Evolutionary conservation across 768 basidiomycete genomes (phyloP).

Genomic region (Leccinum subgranulosum): DNA sequence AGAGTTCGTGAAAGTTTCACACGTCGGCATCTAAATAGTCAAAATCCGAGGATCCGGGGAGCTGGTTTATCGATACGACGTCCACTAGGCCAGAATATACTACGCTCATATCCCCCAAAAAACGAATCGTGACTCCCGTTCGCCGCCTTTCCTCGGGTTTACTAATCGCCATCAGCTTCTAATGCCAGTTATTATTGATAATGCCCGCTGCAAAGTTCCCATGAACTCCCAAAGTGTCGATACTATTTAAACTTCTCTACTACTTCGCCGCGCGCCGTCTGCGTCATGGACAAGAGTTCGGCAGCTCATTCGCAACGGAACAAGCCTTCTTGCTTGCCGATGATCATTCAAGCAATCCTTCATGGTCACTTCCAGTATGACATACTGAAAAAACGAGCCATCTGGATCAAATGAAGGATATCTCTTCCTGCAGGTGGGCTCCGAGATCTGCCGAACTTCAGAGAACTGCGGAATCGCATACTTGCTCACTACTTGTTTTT

Average conservation of each 20-base stretch:
- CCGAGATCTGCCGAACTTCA: neutral
- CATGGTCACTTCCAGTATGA: neutral
- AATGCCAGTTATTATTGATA: neutral
- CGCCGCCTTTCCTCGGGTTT: neutral
- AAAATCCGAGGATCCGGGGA: neutral
- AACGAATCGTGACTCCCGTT: neutral
- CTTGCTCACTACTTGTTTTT: neutral
- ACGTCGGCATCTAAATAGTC: neutral
- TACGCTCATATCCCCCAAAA: neutral
- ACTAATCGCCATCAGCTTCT: neutral
- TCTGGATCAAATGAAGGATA: neutral
- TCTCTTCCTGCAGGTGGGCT: neutral
- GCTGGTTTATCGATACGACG: neutral
- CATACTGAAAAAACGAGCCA: neutral
- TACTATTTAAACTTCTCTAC: neutral
- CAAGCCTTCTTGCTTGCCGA: neutral
- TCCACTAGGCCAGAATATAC: neutral
- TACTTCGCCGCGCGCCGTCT: neutral
- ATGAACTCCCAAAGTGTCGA: neutral
- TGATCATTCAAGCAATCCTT: neutral
- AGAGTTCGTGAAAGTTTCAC: neutral
- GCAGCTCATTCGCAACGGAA: neutral
- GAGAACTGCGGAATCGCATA: neutral
- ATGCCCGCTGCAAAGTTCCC: neutral
- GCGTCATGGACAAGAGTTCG: neutral